phyloP scores from a whole-genome alignment of 23 red algal genomes.

The Pyropia haitanensis region DNA sequence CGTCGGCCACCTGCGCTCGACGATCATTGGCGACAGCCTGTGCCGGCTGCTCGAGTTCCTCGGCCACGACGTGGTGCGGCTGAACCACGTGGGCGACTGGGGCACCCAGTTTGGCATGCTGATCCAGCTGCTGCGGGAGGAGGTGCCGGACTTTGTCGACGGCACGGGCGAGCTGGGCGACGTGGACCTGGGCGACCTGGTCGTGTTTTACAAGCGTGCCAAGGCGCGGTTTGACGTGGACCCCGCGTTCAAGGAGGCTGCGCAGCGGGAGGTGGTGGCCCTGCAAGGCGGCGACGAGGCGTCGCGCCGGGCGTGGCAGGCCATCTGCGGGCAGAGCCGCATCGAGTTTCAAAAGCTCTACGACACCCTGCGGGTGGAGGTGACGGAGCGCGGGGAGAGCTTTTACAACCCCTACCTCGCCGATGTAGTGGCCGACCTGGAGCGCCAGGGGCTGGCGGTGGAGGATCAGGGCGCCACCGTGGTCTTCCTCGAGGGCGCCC shows the following conservation, averaged over 20 bases:
- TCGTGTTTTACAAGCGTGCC: conserved; percentile 88
- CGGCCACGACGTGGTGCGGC: conserved; percentile 75
- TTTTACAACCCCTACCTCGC: conserved; percentile 93
- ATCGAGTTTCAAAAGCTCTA: conserved; percentile 96
- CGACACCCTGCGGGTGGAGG: conserved; percentile 65
- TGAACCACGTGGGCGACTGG: conserved; percentile 99
- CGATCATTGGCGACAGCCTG: conserved; percentile 96
- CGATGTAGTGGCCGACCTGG: conserved; percentile 41
- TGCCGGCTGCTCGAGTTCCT: conserved; percentile 92
- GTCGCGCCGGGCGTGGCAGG: conserved; percentile 73
- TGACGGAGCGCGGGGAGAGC: conserved; percentile 81
- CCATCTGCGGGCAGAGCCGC: conserved; percentile 77
- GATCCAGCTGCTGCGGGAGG: conserved; percentile 78
- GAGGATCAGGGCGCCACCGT: conserved; percentile 74
- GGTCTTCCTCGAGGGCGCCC: conserved; percentile 84
- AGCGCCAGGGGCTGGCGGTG: conserved; percentile 58
- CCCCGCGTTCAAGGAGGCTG: conserved; percentile 74
- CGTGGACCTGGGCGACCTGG: conserved; percentile 81
- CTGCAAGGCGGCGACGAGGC: conserved; percentile 81
- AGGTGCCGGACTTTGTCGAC: conserved; percentile 57
- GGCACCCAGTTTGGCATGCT: conserved; percentile 98
- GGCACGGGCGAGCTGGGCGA: conserved; percentile 21
- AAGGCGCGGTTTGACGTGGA: conserved; percentile 87
- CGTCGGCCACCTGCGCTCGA: conserved; percentile 92
- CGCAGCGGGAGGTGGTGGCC: conserved; percentile 72